phyloP scores from a whole-genome alignment of 169 alveolate species.

The Eimeria maxima region DNA sequence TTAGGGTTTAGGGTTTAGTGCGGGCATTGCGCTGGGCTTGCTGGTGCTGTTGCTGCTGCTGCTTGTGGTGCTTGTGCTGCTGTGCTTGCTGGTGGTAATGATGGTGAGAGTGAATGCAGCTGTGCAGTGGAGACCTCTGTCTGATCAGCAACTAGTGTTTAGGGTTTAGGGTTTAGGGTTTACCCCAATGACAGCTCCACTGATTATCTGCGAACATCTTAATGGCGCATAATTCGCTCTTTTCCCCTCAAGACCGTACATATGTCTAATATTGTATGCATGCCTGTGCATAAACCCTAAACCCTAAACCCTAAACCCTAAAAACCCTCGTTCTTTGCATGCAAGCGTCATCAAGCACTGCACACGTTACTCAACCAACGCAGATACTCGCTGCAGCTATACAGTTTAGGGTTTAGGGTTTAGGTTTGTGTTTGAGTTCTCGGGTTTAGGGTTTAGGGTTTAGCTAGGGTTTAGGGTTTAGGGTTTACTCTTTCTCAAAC shows the following conservation, averaged over 20 bases:
- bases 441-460: neutral
- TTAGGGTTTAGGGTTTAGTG: neutral
- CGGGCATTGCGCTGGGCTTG: neutral
- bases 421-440: neutral
- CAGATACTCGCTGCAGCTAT: neutral
- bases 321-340: neutral
- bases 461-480: neutral
- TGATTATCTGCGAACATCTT: slow-evolving; percentile 94
- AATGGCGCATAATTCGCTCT: slow-evolving; percentile 95
- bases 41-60: neutral
- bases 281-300: slow-evolving; percentile 86
- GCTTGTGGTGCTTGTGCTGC: too few relatives aligned
- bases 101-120: neutral
- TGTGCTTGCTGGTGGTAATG: too few relatives aligned
- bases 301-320: slow-evolving; percentile 3
- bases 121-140: neutral
- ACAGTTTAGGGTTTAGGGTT: too few relatives aligned
- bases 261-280: slow-evolving; percentile 95
- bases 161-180: slow-evolving; percentile 1
- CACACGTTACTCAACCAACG: neutral
- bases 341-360: too few relatives aligned
- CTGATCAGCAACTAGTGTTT: neutral
- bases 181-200: slow-evolving; percentile 80
- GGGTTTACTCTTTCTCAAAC: slow-evolving; percentile 90
- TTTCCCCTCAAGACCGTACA: slow-evolving; percentile 97